These are phyloP conservation scores for Candida pseudoviswanathii DNA, from an alignment of 1,139 yeast genomes.

Conservation along the genomic window DNA sequence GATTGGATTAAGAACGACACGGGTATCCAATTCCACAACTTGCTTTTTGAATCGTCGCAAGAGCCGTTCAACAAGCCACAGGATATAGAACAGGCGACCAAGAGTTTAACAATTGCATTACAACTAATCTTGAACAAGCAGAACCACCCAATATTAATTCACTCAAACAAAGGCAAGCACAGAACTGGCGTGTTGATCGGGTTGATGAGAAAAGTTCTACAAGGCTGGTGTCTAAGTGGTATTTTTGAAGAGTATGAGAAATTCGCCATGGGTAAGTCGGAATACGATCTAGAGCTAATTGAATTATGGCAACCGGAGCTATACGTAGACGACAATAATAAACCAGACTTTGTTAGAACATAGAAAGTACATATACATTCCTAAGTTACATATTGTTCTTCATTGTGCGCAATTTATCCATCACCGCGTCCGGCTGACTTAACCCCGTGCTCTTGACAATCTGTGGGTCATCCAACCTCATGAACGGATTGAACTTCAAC, in stretches of 20 bases:
- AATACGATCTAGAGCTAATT: conserved; percentile 76
- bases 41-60: conserved; percentile 69
- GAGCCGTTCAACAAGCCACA: conserved; percentile 70
- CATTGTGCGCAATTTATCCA: conserved; percentile 68
- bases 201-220: conserved; percentile 76
- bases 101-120: conserved; percentile 62
- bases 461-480: conserved; percentile 65
- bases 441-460: conserved; percentile 48
- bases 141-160: conserved; percentile 85
- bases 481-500: conserved; percentile 81
- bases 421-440: conserved; percentile 50
- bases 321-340: conserved; percentile 30
- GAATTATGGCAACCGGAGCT: conserved; percentile 52
- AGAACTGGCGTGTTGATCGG: conserved; percentile 92
- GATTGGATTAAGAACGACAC: conserved; percentile 59
- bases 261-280: conserved; percentile 93
- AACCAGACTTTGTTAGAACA: conserved; percentile 40
- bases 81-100: conserved; percentile 38
- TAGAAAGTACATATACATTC: conserved; percentile 5
- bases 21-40: conserved; percentile 58
- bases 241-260: conserved; percentile 92
- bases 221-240: conserved; percentile 93
- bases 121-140: conserved; percentile 64
- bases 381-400: conserved; percentile 52
- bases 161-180: conserved; percentile 95